Percentiles rank a stretch among this genome's conserved stretches.
phyloP scores from a whole-genome alignment of 306 rosid genomes.

The Heteromeles arbutifolia region DNA sequence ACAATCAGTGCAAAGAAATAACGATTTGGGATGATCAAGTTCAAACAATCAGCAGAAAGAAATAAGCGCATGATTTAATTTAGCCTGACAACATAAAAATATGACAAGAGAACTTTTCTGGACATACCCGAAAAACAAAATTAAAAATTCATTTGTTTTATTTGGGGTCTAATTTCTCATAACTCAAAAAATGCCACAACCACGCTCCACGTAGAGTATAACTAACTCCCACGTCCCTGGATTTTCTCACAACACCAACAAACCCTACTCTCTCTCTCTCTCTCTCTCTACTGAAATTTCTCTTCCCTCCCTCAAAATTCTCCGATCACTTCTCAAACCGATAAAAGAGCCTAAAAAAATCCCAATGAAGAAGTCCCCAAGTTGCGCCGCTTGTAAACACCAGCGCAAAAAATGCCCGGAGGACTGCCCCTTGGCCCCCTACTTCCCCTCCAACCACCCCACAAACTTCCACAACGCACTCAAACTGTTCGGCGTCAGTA shows the following conservation, averaged over 20 bases:
- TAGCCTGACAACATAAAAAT: no score
- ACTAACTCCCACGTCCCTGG: neutral
- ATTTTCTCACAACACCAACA: neutral
- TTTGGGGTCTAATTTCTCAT: no score
- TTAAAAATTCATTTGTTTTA: no score
- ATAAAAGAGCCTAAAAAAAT: neutral
- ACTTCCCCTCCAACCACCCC: neutral
- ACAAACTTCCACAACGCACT: neutral
- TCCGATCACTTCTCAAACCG: neutral
- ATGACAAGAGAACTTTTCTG: no score
- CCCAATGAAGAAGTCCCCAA: neutral
- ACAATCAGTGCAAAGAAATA: no score
- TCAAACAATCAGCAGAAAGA: no score
- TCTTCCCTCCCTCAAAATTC: neutral
- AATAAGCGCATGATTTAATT: no score
- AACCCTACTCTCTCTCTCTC: neutral
- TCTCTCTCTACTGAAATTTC: neutral
- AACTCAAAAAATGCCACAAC: neutral
- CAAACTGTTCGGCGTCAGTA: neutral
- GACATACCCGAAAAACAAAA: no score
- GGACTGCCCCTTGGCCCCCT: neutral
- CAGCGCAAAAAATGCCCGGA: slow-evolving; percentile 4
- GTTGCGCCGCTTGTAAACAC: slow-evolving; percentile 5
- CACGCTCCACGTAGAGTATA: neutral
- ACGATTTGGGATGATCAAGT: no score